A percentile compares a stretch with the other conserved stretches of the same genome.
phyloP scores from a whole-genome alignment of 306 rosid genomes.

The Rosa chinensis region DNA sequence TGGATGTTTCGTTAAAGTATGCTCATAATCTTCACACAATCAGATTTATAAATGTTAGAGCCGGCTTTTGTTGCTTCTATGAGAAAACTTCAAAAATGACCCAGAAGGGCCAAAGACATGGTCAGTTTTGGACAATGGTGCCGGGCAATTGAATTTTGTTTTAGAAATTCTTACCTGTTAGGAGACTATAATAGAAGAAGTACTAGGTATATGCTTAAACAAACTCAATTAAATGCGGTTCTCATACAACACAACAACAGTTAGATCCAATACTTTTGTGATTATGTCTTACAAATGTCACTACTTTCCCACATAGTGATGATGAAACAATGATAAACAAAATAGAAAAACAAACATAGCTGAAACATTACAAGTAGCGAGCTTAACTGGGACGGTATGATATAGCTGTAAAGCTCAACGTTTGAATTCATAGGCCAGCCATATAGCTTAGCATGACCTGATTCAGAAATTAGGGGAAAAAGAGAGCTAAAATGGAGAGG shows the following conservation, averaged over 20 bases:
- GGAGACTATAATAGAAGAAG: neutral
- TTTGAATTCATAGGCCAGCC: neutral
- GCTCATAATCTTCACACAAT: constrained; percentile 26
- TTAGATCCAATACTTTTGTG: neutral
- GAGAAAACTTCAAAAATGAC: neutral
- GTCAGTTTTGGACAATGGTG: neutral
- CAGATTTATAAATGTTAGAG: neutral
- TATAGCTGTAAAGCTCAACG: neutral
- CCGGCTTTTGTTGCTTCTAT: constrained; percentile 12
- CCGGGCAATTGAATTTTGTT: neutral
- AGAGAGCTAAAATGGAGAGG: neutral
- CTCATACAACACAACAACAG: neutral
- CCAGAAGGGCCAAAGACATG: neutral
- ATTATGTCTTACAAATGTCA: neutral
- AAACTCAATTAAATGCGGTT: neutral
- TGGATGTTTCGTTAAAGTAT: constrained; percentile 31
- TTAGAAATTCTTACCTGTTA: no score
- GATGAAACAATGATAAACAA: neutral
- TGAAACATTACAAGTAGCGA: neutral
- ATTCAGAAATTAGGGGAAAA: neutral
- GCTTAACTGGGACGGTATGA: neutral
- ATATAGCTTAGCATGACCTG: neutral
- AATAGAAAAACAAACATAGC: neutral
- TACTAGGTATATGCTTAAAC: neutral
- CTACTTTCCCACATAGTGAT: neutral